Conservation (phyloP, 1,139 yeast genomes). For the Blastobotrys arbuscula region DNA sequence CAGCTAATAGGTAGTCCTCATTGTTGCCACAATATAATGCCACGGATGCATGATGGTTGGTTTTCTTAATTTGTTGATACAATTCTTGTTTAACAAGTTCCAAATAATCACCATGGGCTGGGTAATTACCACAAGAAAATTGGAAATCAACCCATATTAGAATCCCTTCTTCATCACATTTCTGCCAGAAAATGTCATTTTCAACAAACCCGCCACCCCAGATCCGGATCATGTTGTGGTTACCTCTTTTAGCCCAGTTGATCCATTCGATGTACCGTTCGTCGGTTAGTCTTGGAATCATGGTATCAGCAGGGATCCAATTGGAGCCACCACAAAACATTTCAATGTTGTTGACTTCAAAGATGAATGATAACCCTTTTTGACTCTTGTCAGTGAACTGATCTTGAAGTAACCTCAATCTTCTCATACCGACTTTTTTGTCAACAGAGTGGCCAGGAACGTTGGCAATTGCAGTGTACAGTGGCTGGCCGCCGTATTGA, state of each 20-base stretch:
- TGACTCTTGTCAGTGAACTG: conserved; percentile 22
- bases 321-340: conserved; percentile 40
- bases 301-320: conserved; percentile 46
- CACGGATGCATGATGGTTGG: conserved; percentile 37
- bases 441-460: conserved; percentile 13
- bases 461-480: conserved; percentile 29
- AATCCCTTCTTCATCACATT: conserved; percentile 42
- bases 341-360: conserved; percentile 38
- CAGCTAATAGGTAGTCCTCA: conserved; percentile 46
- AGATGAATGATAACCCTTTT: conserved; percentile 39
- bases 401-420: conserved; percentile 38
- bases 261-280: conserved; percentile 36
- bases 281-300: conserved; percentile 31
- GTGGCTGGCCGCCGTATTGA: conserved; percentile 37
- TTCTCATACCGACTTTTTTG: conserved; percentile 36
- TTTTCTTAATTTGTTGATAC: conserved; percentile 33
- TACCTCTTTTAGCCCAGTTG: conserved; percentile 34
- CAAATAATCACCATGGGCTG: conserved; percentile 31
- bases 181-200: conserved; percentile 37
- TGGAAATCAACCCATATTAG: conserved; percentile 47
- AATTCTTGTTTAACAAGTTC: conserved; percentile 35
- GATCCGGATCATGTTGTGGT: conserved; percentile 42
- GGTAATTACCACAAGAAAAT: conserved; percentile 49
- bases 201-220: conserved; percentile 50
- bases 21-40: conserved; percentile 42